phyloP scores from a whole-genome alignment of 1,139 yeast genomes.

The Zygoascus meyerae region DNA sequence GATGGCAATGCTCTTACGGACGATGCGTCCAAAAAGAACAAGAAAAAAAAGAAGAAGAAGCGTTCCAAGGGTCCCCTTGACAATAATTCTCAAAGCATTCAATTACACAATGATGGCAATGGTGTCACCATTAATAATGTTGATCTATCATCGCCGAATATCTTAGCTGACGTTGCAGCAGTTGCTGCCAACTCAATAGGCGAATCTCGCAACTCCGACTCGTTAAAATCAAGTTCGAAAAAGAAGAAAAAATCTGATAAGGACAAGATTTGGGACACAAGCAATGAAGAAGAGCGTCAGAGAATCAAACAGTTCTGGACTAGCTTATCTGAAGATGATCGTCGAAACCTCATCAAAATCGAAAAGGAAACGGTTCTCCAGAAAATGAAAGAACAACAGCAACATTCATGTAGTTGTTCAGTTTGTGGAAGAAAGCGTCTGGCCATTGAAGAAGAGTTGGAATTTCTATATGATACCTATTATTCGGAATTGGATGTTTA shows the following conservation, averaged over 20 bases:
- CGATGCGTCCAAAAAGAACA: conserved; percentile 35
- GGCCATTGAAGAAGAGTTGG: conserved; percentile 75
- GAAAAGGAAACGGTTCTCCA: conserved; percentile 67
- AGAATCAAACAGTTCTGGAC: conserved; percentile 67
- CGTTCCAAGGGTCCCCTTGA: conserved; percentile 34
- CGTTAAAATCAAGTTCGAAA: conserved; percentile 6
- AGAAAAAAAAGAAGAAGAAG: conserved; percentile 48
- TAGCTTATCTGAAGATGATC: conserved; percentile 53
- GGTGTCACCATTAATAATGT: conserved; percentile 28
- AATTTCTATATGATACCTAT: conserved; percentile 59
- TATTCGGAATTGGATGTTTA: conserved; percentile 37
- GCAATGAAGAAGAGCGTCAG: conserved; percentile 53
- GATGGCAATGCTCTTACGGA: conserved; percentile 6
- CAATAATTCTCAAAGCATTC: conserved; percentile 16
- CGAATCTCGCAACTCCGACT: conserved; percentile 7
- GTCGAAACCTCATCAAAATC: conserved; percentile 56
- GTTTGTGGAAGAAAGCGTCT: conserved; percentile 73
- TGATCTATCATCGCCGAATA: conserved; percentile 51
- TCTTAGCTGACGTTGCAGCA: conserved; percentile 30
- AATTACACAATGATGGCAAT: conserved; percentile 25
- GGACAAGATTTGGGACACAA: conserved; percentile 53
- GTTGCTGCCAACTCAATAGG: conserved; percentile 33
- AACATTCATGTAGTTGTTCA: conserved; percentile 60
- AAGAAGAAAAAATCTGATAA: conserved; percentile 10
- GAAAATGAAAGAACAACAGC: conserved; percentile 55